phyloP scores from a whole-genome alignment of 2,329 filamentous ascomycete species.

The Diaporthe sp. region DNA sequence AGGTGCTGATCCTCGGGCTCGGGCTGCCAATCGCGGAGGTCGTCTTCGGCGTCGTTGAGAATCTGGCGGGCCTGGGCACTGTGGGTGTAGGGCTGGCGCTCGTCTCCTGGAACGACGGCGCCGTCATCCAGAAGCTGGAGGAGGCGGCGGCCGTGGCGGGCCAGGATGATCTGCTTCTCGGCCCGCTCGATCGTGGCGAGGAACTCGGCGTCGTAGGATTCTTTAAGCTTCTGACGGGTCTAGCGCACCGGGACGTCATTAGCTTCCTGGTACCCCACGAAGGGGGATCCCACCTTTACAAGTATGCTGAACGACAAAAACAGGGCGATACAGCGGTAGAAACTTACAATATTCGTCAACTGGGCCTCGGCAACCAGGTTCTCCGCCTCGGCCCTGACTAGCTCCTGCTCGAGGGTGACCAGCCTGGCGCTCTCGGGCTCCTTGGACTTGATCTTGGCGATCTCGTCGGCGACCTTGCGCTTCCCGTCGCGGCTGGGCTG shows the following conservation, averaged over 20 bases:
- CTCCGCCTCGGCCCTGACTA: conserved; percentile 95
- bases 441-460: conserved; percentile 90
- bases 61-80: conserved; percentile 82
- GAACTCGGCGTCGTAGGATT: conserved; percentile 91
- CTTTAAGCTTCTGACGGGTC: conserved; percentile 96
- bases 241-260: conserved; percentile 51
- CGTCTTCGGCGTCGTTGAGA: conserved; percentile 92
- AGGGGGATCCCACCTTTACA: not conserved
- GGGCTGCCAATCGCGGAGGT: conserved; percentile 81
- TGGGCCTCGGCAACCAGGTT: conserved; percentile 97
- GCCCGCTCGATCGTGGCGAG: conserved; percentile 93
- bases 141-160: conserved; percentile 88
- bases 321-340: not conserved
- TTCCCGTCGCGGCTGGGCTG: conserved; percentile 92
- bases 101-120: conserved; percentile 89
- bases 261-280: not conserved
- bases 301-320: not conserved
- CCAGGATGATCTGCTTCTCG: conserved; percentile 96
- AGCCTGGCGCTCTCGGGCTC: conserved; percentile 88
- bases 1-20: conserved; percentile 53
- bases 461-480: conserved; percentile 91
- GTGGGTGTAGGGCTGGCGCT: conserved; percentile 76
- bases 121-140: conserved; percentile 90
- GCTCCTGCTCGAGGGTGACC: conserved; percentile 92
- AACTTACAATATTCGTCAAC: conserved; percentile 88